A percentile compares a stretch with the other conserved stretches of the same genome.
Conservation (phyloP, 2,329 filamentous ascomycete genomes). For the Cryoendolithus antarcticus region DNA sequence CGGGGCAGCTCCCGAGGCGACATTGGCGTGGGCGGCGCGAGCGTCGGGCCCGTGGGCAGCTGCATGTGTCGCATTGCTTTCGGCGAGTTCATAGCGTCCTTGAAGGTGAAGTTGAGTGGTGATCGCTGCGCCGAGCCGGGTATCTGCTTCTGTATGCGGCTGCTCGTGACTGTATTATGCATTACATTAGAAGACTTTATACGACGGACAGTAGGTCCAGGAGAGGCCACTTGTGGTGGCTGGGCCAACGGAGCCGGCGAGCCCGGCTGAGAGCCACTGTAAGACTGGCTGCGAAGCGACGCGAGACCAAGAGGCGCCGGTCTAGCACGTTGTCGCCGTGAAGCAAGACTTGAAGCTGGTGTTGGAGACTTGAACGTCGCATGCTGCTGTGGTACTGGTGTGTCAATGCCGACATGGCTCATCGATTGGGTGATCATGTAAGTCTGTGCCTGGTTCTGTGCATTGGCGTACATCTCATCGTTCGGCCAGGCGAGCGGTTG, state of each 20-base stretch:
- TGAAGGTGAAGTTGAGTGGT: conserved; percentile 33
- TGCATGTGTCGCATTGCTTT: conserved; percentile 29
- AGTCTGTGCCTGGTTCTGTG: conserved; percentile 16
- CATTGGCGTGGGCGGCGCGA: conserved; percentile 37
- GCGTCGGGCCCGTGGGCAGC: conserved; percentile 21
- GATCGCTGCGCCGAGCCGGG: conserved; percentile 36
- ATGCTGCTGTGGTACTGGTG: conserved; percentile 17
- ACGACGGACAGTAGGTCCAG: conserved; percentile 45
- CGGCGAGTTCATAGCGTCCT: conserved; percentile 35
- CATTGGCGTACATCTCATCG: conserved; percentile 19
- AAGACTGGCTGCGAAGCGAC: conserved; percentile 30
- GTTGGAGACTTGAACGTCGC: conserved; percentile 24
- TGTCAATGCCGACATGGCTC: conserved; percentile 23
- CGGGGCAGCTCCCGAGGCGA: conserved; percentile 30
- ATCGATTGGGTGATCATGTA: conserved; percentile 24
- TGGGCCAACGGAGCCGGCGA: conserved; percentile 21
- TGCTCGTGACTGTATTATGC: conserved; percentile 26
- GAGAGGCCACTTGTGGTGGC: conserved; percentile 48
- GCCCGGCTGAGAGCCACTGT: conserved; percentile 26
- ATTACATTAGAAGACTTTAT: conserved; percentile 37
- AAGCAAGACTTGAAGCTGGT: conserved; percentile 27
- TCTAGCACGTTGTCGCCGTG: conserved; percentile 25
- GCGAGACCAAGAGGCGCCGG: conserved; percentile 32
- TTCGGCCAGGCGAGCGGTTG: conserved; percentile 21
- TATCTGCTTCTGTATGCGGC: conserved; percentile 34